Evolutionary conservation across 495 filamentous ascomycete genomes (phyloP).

Genomic region (Xylaria nigripes): DNA sequence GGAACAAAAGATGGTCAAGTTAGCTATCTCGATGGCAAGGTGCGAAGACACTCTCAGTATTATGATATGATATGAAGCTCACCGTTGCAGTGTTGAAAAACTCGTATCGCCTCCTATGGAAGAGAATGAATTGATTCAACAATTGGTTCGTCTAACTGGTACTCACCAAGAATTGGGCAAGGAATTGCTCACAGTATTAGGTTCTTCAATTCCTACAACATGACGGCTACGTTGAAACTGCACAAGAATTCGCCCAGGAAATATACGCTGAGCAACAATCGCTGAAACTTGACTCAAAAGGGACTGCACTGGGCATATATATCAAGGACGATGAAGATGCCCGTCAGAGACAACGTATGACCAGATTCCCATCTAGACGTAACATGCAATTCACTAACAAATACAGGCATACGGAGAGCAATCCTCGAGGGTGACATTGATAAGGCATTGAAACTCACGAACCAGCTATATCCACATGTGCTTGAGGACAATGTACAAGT

Average conservation of each 20-base stretch:
- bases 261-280: slow-evolving; percentile 62
- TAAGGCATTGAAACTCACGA: slow-evolving; percentile 72
- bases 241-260: slow-evolving; percentile 79
- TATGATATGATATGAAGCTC: slow-evolving; percentile 3
- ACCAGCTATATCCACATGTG: slow-evolving; percentile 69
- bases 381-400: slow-evolving; percentile 13
- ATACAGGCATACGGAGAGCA: slow-evolving; percentile 70
- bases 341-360: slow-evolving; percentile 74
- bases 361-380: neutral
- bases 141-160: slow-evolving; percentile 38
- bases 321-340: slow-evolving; percentile 84
- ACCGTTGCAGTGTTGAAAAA: slow-evolving; percentile 20
- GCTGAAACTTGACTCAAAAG: slow-evolving; percentile 47
- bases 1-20: slow-evolving; percentile 48
- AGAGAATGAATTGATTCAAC: slow-evolving; percentile 73
- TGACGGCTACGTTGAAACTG: slow-evolving; percentile 95
- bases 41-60: slow-evolving; percentile 2
- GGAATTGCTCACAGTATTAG: slow-evolving; percentile 26
- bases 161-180: neutral
- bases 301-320: slow-evolving; percentile 54
- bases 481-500: slow-evolving; percentile 79
- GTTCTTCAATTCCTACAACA: slow-evolving; percentile 87
- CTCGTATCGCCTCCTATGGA: slow-evolving; percentile 45
- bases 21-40: slow-evolving; percentile 35
- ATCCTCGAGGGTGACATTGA: slow-evolving; percentile 94